Base-by-base conservation (phyloP, 2,329 filamentous ascomycete genomes). In the Rhinocladiella similis region DNA sequence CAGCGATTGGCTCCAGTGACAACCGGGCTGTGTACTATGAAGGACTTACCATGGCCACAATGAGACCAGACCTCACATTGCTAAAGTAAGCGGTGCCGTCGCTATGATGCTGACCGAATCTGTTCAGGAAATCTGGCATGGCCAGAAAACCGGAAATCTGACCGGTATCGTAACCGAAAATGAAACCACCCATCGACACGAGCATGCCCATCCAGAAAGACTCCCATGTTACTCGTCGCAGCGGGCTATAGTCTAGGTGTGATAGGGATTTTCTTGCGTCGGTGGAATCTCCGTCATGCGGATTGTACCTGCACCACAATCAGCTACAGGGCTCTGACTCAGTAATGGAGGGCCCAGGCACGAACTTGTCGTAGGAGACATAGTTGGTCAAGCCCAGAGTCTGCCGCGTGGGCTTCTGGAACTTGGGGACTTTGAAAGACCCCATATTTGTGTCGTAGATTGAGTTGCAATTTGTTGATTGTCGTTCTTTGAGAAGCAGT, bases 171-270 rank as follows among this genome's bases (percentile, higher is more conserved):
- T 74, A 75, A 5, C 73, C 72, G 46, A 74, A 75, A 5, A 55
- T 68, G 49, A 76, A 72, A 1, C 75, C 75, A n/a, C 74, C 74
- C 72, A 77, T 76, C 1, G 74, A 77, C 25, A 76, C 70, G n/a
- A 76, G 70, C 14, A 75, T 62, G n/a, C 71, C 73, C 73, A 77
- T 74, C 48, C 69, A 53, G 33, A 73, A 64, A 10, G 74, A 70
- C 16, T 70, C 68, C 54, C 69, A 54, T 13, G 74, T 77, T 25
- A 77, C 52, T 49, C 65, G 55, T 18, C 48, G 57, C 14, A 66
- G 49, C 9, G 67, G 65, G 10, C 63, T 63, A 51, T 67, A 65
- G 48, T 67, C 64, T 38, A 66, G 56, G 33, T 51, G 51, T 7
- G 53, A 56, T 53, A 65, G 36, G 10, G 63, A 65, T 27, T 61